phyloP scores from a whole-genome alignment of 257 asterid genomes.

The Nemophila menziesii region DNA sequence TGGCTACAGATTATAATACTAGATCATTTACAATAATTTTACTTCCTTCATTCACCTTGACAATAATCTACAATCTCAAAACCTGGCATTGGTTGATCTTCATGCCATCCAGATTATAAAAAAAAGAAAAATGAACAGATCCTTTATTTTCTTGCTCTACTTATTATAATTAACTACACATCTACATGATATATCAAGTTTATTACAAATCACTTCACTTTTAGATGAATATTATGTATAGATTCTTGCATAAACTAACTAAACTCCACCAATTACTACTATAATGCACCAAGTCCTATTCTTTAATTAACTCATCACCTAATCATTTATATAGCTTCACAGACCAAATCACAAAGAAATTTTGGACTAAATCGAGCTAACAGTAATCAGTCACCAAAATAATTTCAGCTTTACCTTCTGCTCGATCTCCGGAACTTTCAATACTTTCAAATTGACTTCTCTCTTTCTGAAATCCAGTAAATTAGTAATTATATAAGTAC shows the following conservation, averaged over 20 bases:
- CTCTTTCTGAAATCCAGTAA: slow-evolving; percentile 49
- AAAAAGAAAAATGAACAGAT: no score
- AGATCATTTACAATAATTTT: background rate
- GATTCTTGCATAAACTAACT: background rate
- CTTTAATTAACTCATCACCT: background rate
- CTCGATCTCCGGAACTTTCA: slow-evolving; percentile 94
- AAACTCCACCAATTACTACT: background rate
- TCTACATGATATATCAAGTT: no score
- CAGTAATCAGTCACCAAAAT: background rate
- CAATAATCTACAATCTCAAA: no score
- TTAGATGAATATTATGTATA: no score
- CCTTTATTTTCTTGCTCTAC: no score
- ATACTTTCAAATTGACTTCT: slow-evolving; percentile 92
- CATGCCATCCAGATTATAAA: no score
- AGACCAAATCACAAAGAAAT: background rate
- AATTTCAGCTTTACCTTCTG: slow-evolving; percentile 64
- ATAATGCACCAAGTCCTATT: background rate
- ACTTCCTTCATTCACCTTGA: no score
- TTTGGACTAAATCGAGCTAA: no score
- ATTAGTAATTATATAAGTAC: background rate
- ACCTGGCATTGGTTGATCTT: no score
- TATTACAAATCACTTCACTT: no score
- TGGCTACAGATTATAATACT: background rate
- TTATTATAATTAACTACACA: no score
- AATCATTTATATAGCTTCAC: background rate